Base-by-base conservation (phyloP, 768 basidiomycete species). In the Mycena epipterygia region DNA sequence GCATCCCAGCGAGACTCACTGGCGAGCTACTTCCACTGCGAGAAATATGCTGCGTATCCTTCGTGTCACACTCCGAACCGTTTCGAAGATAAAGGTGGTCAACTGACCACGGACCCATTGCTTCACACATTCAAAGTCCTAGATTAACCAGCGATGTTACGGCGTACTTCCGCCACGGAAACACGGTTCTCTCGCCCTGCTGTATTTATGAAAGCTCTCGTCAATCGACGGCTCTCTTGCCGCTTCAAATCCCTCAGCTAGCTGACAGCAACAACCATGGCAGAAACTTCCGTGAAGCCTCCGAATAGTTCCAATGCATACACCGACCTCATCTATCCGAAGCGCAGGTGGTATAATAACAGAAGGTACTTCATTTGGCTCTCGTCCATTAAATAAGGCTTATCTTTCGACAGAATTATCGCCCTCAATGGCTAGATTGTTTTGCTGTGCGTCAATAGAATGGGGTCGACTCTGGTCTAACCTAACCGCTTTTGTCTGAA, bases 281-380 rank as follows among this genome's bases (percentile, higher is more conserved):
- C 81, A 76, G 87, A 75, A 64, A 89, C 86, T 77, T 84, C 85
- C 72, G 82, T 82, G 71, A 79, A 64, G 32, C 17, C 72, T 63
- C 74, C 78, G 49, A 79, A 77, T 44, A 65, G 70, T 44, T 73
- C 73, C 30, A 77, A 81, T 25, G 85, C 84, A 39, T 88, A 87
- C 74, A 80, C 77, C 9, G 88, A 89, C 72, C 84, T 92, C 63
- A 69, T 92, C 62, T 88, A 93, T 79, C 91, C 90, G 6, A 87
- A 77, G 64, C 84, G 89, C 76, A 92, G 84, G 76, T 94, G 93
- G 93, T 92, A 91, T 81, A 93, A 90, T 81, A 93, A 94, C 85
- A 87, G 79, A 79, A 84, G 92, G 90, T 90, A 72, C 11, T 82
- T 70, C 19, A 62, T 3, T n/a, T 23, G 32, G 23, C 14, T 39